Base-by-base conservation (phyloP, 192 early-diverging fungal genomes). In the Oehlia diaphana region DNA sequence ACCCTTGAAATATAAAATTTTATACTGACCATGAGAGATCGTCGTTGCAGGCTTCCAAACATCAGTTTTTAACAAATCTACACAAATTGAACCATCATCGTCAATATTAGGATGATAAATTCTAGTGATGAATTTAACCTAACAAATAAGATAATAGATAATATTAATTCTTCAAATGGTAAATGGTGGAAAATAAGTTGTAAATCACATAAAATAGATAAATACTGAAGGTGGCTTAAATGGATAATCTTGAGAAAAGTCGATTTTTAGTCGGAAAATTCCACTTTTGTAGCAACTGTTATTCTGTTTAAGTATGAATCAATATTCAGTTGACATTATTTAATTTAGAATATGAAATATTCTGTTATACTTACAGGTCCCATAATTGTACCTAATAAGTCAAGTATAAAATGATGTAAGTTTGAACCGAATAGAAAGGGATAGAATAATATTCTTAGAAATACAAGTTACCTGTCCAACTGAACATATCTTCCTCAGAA, bases 81-180 rank as follows among this genome's bases (percentile, higher is more conserved):
- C 86, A 79, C 94, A 96, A 74, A 96, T 91, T 6, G 91, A 88
- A 2, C 94, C 94, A 68, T 94, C 92, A 71, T 95, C 92, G 76
- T 95, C 95, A 69, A 94, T 84, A 81, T 94, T 94, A 19, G 92
- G 92, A 81, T 96, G 94, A 84, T 95, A 96, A 65, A 95, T 91
- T 79, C 92, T 93, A 67, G 93, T 95, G 28, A 77, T 68, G 80
- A 95, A 91, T 71, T 79, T 79, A 39, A 79, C 16, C 77, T 79
- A 33, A 42, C 47, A 47, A 53, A 9, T 21, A 31, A 33, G 12
- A 61, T 12, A 28, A 26, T 28, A 61, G 14, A 28, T 37, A 37
- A 28, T 9, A 65, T 42, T 21, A 63, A 19, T 4, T 7, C 16
- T 47, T 14, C 12, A 77, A n/a, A 42, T 8, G 35, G 23, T 28